These are phyloP conservation scores for Globisporangium heterothallicum DNA, from an alignment of 352 stramenopile species.

Conservation along the genomic window DNA sequence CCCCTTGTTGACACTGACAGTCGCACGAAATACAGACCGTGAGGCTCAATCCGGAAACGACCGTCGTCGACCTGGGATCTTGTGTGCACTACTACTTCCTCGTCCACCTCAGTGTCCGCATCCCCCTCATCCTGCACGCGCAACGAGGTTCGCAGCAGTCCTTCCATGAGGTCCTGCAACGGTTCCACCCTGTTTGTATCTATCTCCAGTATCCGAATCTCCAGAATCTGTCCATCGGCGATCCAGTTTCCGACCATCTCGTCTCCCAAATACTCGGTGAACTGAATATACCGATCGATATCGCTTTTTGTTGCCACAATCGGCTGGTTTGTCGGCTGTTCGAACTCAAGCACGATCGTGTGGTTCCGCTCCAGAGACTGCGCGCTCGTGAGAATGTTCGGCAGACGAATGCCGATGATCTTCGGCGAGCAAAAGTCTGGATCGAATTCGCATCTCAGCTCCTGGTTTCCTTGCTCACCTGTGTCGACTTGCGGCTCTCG, in stretches of 20 bases:
- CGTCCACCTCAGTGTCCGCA: background rate
- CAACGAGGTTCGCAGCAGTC: constrained; percentile 27
- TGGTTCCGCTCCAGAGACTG: constrained; percentile 32
- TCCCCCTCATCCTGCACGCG: constrained; percentile 6
- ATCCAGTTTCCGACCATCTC: constrained; percentile 32
- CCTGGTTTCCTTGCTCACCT: background rate
- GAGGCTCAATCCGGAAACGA: constrained; percentile 32
- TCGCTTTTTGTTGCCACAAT: constrained; percentile 18
- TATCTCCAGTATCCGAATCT: constrained; percentile 35
- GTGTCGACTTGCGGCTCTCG: background rate
- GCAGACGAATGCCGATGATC: constrained; percentile 45
- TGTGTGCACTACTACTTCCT: background rate
- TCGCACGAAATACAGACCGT: constrained; percentile 25
- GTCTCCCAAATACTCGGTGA: constrained; percentile 58
- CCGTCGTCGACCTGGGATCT: constrained; percentile 2
- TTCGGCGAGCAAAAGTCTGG: constrained; percentile 42
- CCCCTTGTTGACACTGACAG: constrained; percentile 4
- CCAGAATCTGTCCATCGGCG: constrained; percentile 31
- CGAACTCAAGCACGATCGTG: constrained; percentile 49
- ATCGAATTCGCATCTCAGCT: constrained; percentile 47
- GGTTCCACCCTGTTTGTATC: constrained; percentile 27
- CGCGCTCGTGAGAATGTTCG: constrained; percentile 20
- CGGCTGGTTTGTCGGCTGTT: constrained; percentile 45
- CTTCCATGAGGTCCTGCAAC: constrained; percentile 36
- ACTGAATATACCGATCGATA: constrained; percentile 40